Evolutionary conservation across 345 rosid species (phyloP), one percentile per base, ranked within the genome.

Genomic region (Clarkia xantiana): DNA sequence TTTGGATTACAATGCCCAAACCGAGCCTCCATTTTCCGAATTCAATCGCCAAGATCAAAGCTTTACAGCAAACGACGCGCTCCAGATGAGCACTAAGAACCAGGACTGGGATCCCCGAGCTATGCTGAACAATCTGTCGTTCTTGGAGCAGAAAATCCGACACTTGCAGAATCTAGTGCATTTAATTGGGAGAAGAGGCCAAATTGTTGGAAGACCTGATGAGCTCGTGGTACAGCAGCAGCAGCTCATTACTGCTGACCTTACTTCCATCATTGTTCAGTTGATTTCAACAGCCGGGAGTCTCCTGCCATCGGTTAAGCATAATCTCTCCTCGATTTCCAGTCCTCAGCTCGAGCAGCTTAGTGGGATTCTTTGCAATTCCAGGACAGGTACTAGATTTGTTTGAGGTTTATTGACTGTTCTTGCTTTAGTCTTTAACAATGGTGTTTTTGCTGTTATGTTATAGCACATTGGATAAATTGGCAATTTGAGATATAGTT

Each of bases 211-310:
- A 42, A 75, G 65, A 43, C 76, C 73, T 0, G 74, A 77, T 47
- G 84, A 83, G 39, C 67, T 81, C 36, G 69, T 60, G 44, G 62
- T 76, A 51, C 97, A 90, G 69, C 81, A 77, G 42, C 89, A 85
- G 56, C 97, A 83, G 59, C 80, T 84, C 42, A 57, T 91, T 23
- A 81, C 89, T 11, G 76, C 96, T 10, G 94, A 86, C 71, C 83
- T 91, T 52, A 86, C 94, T 64, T 91, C 96, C 0, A 84, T 91
- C 49, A 86, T 86, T 36, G 84, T 81, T 53, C 98, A 91, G 71
- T 56, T 91, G 66, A 91, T 91, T 63, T 84, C 98, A 16, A 76
- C 98, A 34, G 93, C 96, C 4, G 96, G 96, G 49, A 86, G 80
- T 63, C 94, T 91, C 65, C 86, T 90, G 52, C 98, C 96, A 42